Base-by-base conservation (phyloP, 192 early-diverging fungal genomes). In the Funneliformis mosseae region DNA sequence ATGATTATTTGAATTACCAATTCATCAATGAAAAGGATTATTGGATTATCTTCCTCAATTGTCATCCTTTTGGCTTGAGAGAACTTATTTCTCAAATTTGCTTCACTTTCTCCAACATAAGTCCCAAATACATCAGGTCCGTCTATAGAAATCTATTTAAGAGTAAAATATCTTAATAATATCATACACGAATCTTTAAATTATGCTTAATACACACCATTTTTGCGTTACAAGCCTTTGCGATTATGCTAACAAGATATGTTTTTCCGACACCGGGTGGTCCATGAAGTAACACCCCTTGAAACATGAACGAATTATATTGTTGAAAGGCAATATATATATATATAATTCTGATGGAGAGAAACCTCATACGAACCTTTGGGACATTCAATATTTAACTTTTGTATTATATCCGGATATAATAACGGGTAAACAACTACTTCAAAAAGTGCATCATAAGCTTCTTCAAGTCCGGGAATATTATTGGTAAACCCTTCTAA, bases 261-360 rank as follows among this genome's bases (percentile, higher is more conserved):
- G 98, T 99, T 78, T 99, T 99, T 25, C 98, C 98, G 3, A 97
- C 95, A 33, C 98, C 98, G 0, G 98, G 96, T 10, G 96, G 95
- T 2, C 98, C 98, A 81, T 97, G 93, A 0, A 99, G 82, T 10
- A 99, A 86, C 10, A 98, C 91, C 27, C 95, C 92, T 88, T 38
- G 21, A 5, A 74, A 23, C 74, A 27, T 14, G 27, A 21, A 33
- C 21, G n/a, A 80, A 45, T 66, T 27, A 70, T 38, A 81, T 11
- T 21, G 6, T 33, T 79, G 38, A 8, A 27, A 18, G 38, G 9
- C 0, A 46, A 74, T 76, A 38, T 39, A 74, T 39, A 38, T 62
- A 80, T 41, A 74, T 18, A 74, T 9, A 33, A 2, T n/a, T 71
- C 4, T 28, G 23, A 39, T 3, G 33, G 33, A 33, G 33, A 42